Evolutionary conservation across 352 stramenopile genomes (phyloP).

Genomic region (Phytophthora ohioensis): DNA sequence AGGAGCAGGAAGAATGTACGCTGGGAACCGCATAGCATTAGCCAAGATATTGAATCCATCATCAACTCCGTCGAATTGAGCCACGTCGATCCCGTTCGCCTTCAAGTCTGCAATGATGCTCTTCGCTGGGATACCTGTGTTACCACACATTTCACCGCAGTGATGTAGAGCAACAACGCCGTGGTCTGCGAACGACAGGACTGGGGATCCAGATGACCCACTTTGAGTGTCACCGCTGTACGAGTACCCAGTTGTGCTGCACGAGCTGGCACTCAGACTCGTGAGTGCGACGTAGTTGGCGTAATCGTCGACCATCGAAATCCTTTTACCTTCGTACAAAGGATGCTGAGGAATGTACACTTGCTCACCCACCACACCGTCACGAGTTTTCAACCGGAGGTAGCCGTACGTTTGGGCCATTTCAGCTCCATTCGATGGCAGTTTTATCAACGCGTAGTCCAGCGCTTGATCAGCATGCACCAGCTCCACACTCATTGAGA

Average conservation of each 20-base stretch:
- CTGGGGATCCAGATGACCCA: slow-evolving; percentile 69
- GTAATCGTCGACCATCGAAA: slow-evolving; percentile 62
- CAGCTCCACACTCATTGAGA: slow-evolving; percentile 54
- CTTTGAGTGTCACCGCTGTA: slow-evolving; percentile 76
- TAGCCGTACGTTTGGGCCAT: slow-evolving; percentile 65
- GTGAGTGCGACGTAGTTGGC: slow-evolving; percentile 49
- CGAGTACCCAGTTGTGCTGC: slow-evolving; percentile 47
- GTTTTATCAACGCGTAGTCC: slow-evolving; percentile 72
- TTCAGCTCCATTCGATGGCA: slow-evolving; percentile 42
- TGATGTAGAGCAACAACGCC: slow-evolving; percentile 77
- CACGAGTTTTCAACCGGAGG: slow-evolving; percentile 51
- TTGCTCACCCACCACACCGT: slow-evolving; percentile 41
- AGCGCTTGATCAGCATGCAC: slow-evolving; percentile 55
- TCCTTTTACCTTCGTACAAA: slow-evolving; percentile 55
- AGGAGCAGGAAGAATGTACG: slow-evolving; percentile 40
- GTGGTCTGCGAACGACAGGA: slow-evolving; percentile 59
- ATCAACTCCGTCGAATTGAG: slow-evolving; percentile 51
- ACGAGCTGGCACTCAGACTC: slow-evolving; percentile 44
- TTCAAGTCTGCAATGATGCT: slow-evolving; percentile 57
- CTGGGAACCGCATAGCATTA: slow-evolving; percentile 52
- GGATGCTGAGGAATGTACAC: slow-evolving; percentile 72
- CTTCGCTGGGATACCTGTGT: slow-evolving; percentile 61
- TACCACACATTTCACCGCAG: slow-evolving; percentile 67
- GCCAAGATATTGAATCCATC: slow-evolving; percentile 14
- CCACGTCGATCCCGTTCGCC: slow-evolving; percentile 37